Evolutionary conservation across 345 rosid species (phyloP).

Genomic region (Noccaea caerulescens): DNA sequence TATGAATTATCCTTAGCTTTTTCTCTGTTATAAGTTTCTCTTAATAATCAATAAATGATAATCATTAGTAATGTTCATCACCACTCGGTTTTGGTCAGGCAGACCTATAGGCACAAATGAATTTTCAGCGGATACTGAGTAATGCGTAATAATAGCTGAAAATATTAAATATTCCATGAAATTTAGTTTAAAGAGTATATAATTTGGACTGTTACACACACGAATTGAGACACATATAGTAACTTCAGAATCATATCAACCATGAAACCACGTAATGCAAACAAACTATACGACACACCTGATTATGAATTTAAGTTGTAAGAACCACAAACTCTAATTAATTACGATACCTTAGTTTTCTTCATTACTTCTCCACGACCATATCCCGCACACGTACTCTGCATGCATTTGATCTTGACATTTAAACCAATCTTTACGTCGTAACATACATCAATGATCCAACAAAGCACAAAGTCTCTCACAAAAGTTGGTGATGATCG

Average conservation of each 20-base stretch:
- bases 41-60: constrained; percentile 1
- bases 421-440: constrained; percentile 24
- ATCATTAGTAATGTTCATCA: constrained; percentile 15
- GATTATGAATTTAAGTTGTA: constrained; percentile 9
- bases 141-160: neutral
- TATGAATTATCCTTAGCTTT: constrained; percentile 24
- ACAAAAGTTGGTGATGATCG: constrained; percentile 40
- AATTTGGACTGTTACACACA: constrained; percentile 34
- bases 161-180: constrained; percentile 3
- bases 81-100: constrained; percentile 8
- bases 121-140: neutral
- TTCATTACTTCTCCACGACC: constrained; percentile 22
- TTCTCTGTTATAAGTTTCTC: neutral
- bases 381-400: constrained; percentile 6
- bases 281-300: constrained; percentile 25
- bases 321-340: constrained; percentile 20
- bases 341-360: constrained; percentile 24
- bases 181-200: constrained; percentile 9
- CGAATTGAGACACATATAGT: constrained; percentile 1
- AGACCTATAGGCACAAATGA: neutral
- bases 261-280: constrained; percentile 37
- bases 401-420: constrained; percentile 36
- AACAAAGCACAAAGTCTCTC: constrained; percentile 35
- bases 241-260: constrained; percentile 32
- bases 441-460: constrained; percentile 13